Base-by-base conservation (phyloP, 179 eudicot genomes). In the Heliamphora pulchella region DNA sequence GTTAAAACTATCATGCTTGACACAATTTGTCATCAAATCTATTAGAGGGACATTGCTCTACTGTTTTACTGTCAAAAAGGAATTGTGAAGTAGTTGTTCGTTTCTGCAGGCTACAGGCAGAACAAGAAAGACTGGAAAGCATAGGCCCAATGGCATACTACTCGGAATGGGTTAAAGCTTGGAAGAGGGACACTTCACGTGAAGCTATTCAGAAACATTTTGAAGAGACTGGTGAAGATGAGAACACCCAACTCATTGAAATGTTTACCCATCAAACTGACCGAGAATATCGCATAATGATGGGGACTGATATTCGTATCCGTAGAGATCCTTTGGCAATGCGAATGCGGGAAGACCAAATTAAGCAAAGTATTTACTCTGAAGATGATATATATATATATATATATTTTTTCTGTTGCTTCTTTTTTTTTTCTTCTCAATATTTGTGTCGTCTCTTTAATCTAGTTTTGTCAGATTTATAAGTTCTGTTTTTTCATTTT, bases 141-240 rank as follows among this genome's bases (percentile, higher is more conserved):
- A 74, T 89, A 76, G 99, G 99, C 77, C 97, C 99, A 65, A 55
- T 96, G 54, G 97, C 99, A 71, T 96, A 90, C 86, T 96, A 91
- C 84, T 96, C 99, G 46, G 96, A 94, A 80, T 96, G 99, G 99
- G 99, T 96, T 15, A 82, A 88, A 87, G 98, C 92, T 54, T 96
- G 98, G 99, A 89, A 90, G 80, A 83, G 86, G 82, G 99, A 94
- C 83, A 92, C 98, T 80, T 96, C 99, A 58, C 91, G 88, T 66
- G 96, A 96, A 87, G 99, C 98, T 71, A 82, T 96, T 82, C 97
- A 92, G 83, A 92, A 91, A 84, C 99, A 94, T 89, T 96, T 83
- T 86, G 99, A 96, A 86, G 98, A 94, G 89, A 96, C 98, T 76
- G 99, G 98, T 82, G 99, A 96, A 92, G 97, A 94, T 89, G 99